These are phyloP conservation scores for Fusarium sacchari DNA, from an alignment of 2,329 filamentous ascomycete species.

Conservation along the genomic window DNA sequence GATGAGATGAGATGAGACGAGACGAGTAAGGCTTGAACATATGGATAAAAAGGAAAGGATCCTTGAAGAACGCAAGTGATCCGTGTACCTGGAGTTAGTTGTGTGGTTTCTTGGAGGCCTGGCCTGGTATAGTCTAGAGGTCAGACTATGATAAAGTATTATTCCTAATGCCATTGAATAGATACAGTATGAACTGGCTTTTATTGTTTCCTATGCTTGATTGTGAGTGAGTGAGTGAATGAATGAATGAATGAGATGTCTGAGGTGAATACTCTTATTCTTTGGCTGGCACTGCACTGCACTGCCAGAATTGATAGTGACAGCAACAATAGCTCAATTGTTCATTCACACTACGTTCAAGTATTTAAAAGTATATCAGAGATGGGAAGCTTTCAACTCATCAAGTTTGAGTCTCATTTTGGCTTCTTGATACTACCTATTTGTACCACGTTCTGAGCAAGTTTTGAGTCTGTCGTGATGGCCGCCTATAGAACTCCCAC, in stretches of 20 bases:
- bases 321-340: not conserved
- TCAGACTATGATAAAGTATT: conserved; percentile 28
- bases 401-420: not conserved
- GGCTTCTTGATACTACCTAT: not conserved
- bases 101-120: conserved; percentile 21
- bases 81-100: conserved; percentile 36
- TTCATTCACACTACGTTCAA: not conserved
- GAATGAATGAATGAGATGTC: not conserved
- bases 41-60: conserved; percentile 30
- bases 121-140: conserved; percentile 10
- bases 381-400: accelerated
- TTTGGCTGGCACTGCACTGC: not conserved
- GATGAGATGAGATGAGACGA: not conserved
- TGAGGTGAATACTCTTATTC: not conserved
- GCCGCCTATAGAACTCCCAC: not conserved
- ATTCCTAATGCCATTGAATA: conserved; percentile 43
- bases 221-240: not conserved
- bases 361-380: not conserved
- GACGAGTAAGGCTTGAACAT: conserved; percentile 18
- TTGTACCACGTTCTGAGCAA: not conserved
- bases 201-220: not conserved
- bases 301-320: not conserved
- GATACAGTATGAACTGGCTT: conserved; percentile 27
- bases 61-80: conserved; percentile 30
- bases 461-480: not conserved